A percentile compares a stretch with the other conserved stretches of the same genome.
These are phyloP conservation scores for Annona cherimola DNA, from an alignment of 164 flowering plant genomes.

Conservation along the genomic window DNA sequence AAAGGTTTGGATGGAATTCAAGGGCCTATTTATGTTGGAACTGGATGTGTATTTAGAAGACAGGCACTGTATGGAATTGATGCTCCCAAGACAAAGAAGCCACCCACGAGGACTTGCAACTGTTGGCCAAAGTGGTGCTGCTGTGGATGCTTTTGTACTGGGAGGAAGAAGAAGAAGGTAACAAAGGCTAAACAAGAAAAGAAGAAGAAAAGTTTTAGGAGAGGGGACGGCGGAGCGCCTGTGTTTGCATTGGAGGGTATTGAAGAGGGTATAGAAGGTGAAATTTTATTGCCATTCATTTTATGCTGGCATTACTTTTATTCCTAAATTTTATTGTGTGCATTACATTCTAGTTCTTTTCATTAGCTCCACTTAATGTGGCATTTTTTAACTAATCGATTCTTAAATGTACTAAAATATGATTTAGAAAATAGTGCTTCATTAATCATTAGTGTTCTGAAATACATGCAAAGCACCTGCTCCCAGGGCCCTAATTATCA, in stretches of 20 bases:
- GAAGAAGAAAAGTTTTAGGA: slow-evolving; percentile 30
- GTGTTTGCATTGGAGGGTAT: slow-evolving; percentile 36
- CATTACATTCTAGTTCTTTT: background rate
- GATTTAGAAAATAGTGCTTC: background rate
- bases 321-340: background rate
- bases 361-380: background rate
- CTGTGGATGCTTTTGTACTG: slow-evolving; percentile 36
- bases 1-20: slow-evolving; percentile 80
- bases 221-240: slow-evolving; percentile 29
- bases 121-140: slow-evolving; percentile 64
- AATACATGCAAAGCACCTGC: background rate
- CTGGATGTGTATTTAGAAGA: slow-evolving; percentile 73
- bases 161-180: slow-evolving; percentile 43
- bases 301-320: background rate
- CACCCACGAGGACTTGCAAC: slow-evolving; percentile 52
- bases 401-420: background rate
- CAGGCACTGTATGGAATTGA: slow-evolving; percentile 63
- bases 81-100: slow-evolving; percentile 51
- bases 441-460: background rate
- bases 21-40: slow-evolving; percentile 82
- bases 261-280: slow-evolving; percentile 53
- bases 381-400: too few relatives aligned
- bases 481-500: too few relatives aligned
- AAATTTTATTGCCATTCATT: background rate
- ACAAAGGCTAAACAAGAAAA: slow-evolving; percentile 39